A percentile compares a stretch with the other conserved stretches of the same genome.
phyloP scores from a whole-genome alignment of 2,329 filamentous ascomycete species.

The Cadophora luteo-olivacea region DNA sequence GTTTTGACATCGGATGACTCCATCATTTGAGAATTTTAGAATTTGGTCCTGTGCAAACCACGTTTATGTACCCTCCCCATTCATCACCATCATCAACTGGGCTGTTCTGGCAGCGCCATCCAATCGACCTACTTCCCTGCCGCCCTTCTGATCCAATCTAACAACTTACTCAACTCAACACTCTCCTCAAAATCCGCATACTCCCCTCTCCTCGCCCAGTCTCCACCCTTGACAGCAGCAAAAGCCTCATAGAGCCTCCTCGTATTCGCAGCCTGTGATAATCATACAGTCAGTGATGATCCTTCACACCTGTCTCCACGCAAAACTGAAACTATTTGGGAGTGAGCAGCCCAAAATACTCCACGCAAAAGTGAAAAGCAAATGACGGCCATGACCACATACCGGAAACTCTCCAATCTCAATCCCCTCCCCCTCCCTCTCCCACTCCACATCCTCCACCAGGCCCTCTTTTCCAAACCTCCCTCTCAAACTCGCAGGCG shows the following conservation, averaged over 20 bases:
- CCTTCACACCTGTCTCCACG: too few relatives aligned
- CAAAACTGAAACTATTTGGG: too few relatives aligned
- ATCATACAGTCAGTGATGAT: too few relatives aligned
- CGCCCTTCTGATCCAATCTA: slow-evolving; percentile 25
- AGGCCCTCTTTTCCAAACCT: background rate
- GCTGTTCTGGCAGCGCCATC: too few relatives aligned
- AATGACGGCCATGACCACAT: too few relatives aligned
- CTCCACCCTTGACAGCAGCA: background rate
- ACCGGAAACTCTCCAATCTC: background rate
- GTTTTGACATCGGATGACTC: background rate
- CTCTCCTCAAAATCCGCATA: slow-evolving; percentile 28
- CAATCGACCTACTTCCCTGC: slow-evolving; percentile 7
- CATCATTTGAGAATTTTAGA: too few relatives aligned
- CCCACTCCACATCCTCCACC: background rate
- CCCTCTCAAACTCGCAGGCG: background rate
- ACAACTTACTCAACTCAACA: slow-evolving; percentile 27
- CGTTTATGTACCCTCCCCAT: too few relatives aligned
- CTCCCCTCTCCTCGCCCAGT: slow-evolving; percentile 7
- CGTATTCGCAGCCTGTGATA: slow-evolving; percentile 16
- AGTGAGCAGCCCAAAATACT: too few relatives aligned
- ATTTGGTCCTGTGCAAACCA: too few relatives aligned
- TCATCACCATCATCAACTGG: too few relatives aligned
- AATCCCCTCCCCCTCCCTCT: background rate
- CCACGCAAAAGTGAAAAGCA: too few relatives aligned
- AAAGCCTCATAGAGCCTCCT: slow-evolving; percentile 31